Conservation (phyloP, 108 stramenopile genomes). For the Aurantiochytrium sp. region DNA sequence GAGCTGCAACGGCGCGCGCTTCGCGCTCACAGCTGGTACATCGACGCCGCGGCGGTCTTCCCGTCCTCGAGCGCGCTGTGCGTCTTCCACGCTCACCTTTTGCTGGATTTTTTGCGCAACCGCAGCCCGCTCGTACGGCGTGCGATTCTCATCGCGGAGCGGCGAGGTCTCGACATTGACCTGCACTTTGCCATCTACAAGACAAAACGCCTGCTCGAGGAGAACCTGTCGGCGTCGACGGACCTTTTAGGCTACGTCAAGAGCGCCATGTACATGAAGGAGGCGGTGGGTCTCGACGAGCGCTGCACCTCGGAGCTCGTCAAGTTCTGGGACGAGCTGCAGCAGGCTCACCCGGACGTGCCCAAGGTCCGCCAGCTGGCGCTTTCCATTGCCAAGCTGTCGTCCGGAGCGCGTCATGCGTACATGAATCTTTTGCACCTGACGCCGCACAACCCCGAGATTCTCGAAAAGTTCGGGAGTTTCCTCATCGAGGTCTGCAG, state of each 20-base stretch:
- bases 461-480: background rate
- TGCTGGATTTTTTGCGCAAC: background rate
- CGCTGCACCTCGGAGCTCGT: background rate
- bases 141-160: background rate
- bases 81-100: background rate
- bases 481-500: background rate
- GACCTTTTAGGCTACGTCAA: background rate
- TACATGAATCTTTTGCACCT: background rate
- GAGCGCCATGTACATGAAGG: background rate
- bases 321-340: background rate
- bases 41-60: background rate
- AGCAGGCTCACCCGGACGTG: background rate
- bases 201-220: background rate
- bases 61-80: conserved; percentile 2
- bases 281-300: background rate
- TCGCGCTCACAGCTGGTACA: background rate
- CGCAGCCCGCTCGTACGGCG: conserved; percentile 13
- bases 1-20: background rate
- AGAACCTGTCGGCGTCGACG: background rate
- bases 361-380: background rate
- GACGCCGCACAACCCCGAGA: background rate
- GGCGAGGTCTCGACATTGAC: background rate
- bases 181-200: background rate
- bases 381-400: background rate
- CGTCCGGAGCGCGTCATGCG: background rate